Conservation (phyloP, 257 asterid genomes). For the Solanum raphanifolium region DNA sequence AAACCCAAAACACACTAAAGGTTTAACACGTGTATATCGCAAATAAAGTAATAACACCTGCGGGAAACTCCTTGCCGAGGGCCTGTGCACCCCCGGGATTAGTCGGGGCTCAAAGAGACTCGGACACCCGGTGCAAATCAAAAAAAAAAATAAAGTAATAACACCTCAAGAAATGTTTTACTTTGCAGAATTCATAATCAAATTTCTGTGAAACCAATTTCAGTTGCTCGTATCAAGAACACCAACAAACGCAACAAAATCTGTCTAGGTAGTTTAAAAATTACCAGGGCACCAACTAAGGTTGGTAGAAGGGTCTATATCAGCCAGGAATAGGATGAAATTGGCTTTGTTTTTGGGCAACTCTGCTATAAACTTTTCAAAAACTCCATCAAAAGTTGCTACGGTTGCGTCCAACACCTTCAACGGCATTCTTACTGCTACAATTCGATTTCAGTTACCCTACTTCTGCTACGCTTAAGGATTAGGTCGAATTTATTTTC, state of each 20-base stretch:
- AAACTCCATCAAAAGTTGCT: slow-evolving; percentile 46
- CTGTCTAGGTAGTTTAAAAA: background rate
- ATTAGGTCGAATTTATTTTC: background rate
- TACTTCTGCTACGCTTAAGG: background rate
- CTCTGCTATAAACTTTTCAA: slow-evolving; percentile 44
- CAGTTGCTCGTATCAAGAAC: background rate
- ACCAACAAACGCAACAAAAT: background rate
- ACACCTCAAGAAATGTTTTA: background rate
- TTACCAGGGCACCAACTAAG: slow-evolving; percentile 98
- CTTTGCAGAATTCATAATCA: background rate
- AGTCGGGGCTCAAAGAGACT: no score
- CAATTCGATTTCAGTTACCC: background rate
- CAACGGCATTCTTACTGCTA: slow-evolving; percentile 44
- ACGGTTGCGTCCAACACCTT: slow-evolving; percentile 61
- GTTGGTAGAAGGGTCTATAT: slow-evolving; percentile 69
- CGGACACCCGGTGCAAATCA: no score
- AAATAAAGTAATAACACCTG: no score
- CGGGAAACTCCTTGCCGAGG: no score
- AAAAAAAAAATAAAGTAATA: no score
- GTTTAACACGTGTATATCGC: background rate
- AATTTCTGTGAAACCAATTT: background rate
- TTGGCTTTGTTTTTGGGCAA: slow-evolving; percentile 55
- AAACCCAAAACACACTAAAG: background rate
- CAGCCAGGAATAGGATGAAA: slow-evolving; percentile 85
- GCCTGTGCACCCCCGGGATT: no score